Percentiles rank a stretch among this genome's conserved stretches.
Conservation (phyloP, 257 asterid species). For the Solanum stenotomum region DNA sequence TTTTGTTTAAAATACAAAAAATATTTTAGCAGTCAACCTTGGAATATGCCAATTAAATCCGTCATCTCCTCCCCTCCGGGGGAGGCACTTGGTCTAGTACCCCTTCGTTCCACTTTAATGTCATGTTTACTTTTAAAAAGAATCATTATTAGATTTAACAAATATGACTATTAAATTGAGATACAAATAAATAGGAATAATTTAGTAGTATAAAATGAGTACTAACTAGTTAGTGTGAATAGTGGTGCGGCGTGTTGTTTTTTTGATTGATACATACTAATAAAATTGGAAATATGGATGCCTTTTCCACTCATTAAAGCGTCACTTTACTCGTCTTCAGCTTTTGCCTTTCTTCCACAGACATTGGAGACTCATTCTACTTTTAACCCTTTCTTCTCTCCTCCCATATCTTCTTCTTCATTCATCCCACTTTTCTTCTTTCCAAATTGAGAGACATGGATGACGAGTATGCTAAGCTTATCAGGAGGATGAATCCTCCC, state of each 20-base stretch:
- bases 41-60: not conserved
- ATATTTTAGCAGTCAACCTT: not conserved
- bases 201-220: not conserved
- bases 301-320: not conserved
- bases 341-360: constrained; percentile 14
- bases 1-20: not conserved
- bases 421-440: not conserved
- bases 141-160: no score
- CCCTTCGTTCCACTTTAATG: no score
- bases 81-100: not conserved
- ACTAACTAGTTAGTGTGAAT: not conserved
- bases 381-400: not conserved
- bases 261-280: no score
- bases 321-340: not conserved
- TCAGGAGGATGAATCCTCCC: constrained; percentile 70
- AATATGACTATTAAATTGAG: not conserved
- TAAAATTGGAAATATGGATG: not conserved
- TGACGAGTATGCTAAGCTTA: constrained; percentile 67
- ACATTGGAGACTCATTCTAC: constrained; percentile 32
- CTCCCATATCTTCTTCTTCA: not conserved
- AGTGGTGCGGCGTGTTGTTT: not conserved
- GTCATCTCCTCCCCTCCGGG: not conserved
- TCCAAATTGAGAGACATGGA: constrained; percentile 22
- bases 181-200: no score
- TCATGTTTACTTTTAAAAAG: not conserved